Percentiles rank a stretch among this genome's conserved stretches.
These are phyloP conservation scores for Yamadazyma tumulicola DNA, from an alignment of 805 yeast species.

Conservation along the genomic window DNA sequence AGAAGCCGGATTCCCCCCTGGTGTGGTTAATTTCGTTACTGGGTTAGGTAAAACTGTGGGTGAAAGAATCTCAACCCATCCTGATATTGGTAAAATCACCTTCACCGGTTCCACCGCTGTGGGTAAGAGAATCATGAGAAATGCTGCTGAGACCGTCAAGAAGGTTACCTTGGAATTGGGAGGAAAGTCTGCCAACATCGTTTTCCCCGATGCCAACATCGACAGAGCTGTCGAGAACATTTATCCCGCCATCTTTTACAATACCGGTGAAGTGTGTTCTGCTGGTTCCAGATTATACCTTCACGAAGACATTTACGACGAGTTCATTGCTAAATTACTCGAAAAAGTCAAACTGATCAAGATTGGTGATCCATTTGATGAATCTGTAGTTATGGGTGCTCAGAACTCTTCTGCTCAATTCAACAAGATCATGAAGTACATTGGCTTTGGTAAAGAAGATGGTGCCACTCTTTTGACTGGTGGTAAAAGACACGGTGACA, in stretches of 20 bases:
- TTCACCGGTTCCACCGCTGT: conserved; percentile 94
- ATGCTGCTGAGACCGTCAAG: conserved; percentile 78
- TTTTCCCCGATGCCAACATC: conserved; percentile 81
- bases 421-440: conserved; percentile 74
- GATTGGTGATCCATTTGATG: conserved; percentile 83
- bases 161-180: conserved; percentile 93
- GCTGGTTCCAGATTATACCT: conserved; percentile 92
- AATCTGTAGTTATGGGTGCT: conserved; percentile 82
- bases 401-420: conserved; percentile 81
- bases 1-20: conserved; percentile 88
- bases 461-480: conserved; percentile 38
- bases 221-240: conserved; percentile 73
- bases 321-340: conserved; percentile 62
- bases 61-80: conserved; percentile 72
- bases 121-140: conserved; percentile 78
- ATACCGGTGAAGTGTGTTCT: conserved; percentile 94
- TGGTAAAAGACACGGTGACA: conserved; percentile 41
- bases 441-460: conserved; percentile 57
- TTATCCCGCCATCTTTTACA: conserved; percentile 80
- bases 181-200: conserved; percentile 92
- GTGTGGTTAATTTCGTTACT: conserved; percentile 82
- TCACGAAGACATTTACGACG: conserved; percentile 80
- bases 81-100: conserved; percentile 82
- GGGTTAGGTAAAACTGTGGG: conserved; percentile 89
- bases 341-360: conserved; percentile 52